Evolutionary conservation across 208 protist genomes (phyloP).

Genomic region (Leishmania tarentolae): DNA sequence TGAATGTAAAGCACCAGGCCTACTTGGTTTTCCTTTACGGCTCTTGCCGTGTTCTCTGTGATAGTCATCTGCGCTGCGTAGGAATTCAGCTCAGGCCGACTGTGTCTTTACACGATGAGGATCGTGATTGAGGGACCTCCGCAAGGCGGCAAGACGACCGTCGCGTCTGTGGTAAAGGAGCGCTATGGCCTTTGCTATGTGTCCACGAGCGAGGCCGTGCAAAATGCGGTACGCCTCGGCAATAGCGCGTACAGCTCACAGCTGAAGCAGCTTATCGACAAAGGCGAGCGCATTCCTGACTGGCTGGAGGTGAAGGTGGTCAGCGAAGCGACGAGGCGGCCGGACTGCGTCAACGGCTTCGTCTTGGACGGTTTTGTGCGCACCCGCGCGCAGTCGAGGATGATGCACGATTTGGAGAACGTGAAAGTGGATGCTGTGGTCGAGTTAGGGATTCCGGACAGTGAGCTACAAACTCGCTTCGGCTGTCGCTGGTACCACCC

Average conservation of each 20-base stretch:
- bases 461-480: constrained; percentile 76
- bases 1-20: neutral
- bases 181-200: constrained; percentile 87
- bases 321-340: constrained; percentile 64
- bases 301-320: constrained; percentile 67
- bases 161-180: constrained; percentile 80
- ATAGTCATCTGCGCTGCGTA: neutral
- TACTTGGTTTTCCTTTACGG: neutral
- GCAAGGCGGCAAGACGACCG: constrained; percentile 76
- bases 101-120: constrained; percentile 40
- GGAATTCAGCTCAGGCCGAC: neutral
- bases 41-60: neutral
- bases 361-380: constrained; percentile 90
- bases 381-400: constrained; percentile 67
- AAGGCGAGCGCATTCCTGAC: constrained; percentile 69
- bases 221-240: constrained; percentile 68
- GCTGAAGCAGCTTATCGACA: constrained; percentile 67
- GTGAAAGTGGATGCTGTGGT: constrained; percentile 70
- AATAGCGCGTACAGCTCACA: constrained; percentile 49
- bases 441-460: constrained; percentile 73
- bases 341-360: constrained; percentile 89
- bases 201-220: constrained; percentile 66
- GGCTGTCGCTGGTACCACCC: constrained; percentile 86
- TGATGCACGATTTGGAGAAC: constrained; percentile 52
- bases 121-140: constrained; percentile 82